phyloP scores from a whole-genome alignment of 2,329 filamentous ascomycete species.

The Arthrobotrys musiformis region DNA sequence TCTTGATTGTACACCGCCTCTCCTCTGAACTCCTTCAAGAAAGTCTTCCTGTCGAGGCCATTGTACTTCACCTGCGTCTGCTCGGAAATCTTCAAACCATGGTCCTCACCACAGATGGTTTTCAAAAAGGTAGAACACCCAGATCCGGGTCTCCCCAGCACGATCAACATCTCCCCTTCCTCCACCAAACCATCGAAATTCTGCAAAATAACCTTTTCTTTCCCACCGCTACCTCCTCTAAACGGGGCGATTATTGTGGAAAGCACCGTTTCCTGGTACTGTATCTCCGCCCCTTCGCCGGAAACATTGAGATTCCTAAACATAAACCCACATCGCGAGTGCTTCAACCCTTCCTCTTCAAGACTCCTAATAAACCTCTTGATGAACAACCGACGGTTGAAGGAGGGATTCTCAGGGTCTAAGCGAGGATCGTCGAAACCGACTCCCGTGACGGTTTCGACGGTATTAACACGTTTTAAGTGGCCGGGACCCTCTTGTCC shows the following conservation, averaged over 20 bases:
- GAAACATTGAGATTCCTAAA: conserved; percentile 30
- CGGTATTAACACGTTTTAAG: conserved; percentile 2
- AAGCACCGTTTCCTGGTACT: conserved; percentile 37
- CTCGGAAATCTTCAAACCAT: conserved; percentile 21
- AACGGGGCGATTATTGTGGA: conserved; percentile 8
- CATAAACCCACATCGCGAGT: conserved; percentile 16
- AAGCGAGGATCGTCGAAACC: conserved; percentile 27
- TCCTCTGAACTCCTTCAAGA: conserved; percentile 63
- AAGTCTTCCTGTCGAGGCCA: conserved; percentile 25
- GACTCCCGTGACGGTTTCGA: conserved; percentile 24
- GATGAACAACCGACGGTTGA: conserved; percentile 24
- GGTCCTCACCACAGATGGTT: conserved; percentile 63
- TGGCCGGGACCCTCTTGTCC: background rate
- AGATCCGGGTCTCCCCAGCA: conserved; percentile 79
- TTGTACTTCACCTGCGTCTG: conserved; percentile 33
- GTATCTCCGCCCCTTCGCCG: conserved; percentile 36
- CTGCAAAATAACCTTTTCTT: conserved; percentile 57
- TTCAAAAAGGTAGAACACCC: conserved; percentile 87
- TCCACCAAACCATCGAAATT: conserved; percentile 73
- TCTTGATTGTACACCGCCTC: conserved; percentile 68
- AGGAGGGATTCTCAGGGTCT: conserved; percentile 17
- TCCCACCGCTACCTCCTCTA: background rate
- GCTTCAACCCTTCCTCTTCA: conserved; percentile 35
- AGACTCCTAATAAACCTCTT: conserved; percentile 24
- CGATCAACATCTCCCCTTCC: conserved; percentile 86